A percentile compares a stretch with the other conserved stretches of the same genome.
These are phyloP conservation scores for Pythium inflatum DNA, from an alignment of 352 stramenopile species.

Conservation along the genomic window DNA sequence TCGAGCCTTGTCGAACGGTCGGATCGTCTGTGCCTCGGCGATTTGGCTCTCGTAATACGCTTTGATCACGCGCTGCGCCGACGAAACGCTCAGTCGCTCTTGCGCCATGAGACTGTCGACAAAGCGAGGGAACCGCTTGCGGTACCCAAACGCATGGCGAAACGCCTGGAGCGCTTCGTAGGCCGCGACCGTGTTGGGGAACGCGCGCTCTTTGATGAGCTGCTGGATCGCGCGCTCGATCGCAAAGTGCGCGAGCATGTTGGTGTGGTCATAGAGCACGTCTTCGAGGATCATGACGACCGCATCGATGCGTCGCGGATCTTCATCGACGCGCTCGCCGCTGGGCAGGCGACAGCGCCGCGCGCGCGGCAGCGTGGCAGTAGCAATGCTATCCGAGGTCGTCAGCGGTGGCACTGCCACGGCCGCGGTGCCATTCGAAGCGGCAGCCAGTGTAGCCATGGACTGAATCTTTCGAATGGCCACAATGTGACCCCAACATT, in stretches of 20 bases:
- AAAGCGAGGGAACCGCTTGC: slow-evolving; percentile 84
- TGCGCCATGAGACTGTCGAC: slow-evolving; percentile 73
- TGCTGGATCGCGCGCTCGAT: slow-evolving; percentile 79
- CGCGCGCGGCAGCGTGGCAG: background rate
- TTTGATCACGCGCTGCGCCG: slow-evolving; percentile 62
- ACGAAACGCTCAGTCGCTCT: slow-evolving; percentile 43
- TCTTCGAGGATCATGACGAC: slow-evolving; percentile 88
- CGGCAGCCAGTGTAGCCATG: slow-evolving; percentile 2
- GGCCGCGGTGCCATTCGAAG: background rate
- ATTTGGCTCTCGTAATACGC: slow-evolving; percentile 86
- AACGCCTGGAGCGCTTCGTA: slow-evolving; percentile 81
- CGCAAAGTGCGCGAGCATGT: slow-evolving; percentile 76
- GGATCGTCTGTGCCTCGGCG: slow-evolving; percentile 65
- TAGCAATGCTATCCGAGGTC: background rate
- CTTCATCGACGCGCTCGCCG: slow-evolving; percentile 41
- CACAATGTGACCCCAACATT: background rate
- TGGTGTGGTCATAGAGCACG: slow-evolving; percentile 86
- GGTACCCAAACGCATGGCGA: slow-evolving; percentile 80
- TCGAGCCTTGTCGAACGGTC: slow-evolving; percentile 56
- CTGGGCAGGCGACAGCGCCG: slow-evolving; percentile 40
- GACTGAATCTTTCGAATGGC: background rate
- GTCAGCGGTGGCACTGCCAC: background rate
- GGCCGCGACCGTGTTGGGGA: slow-evolving; percentile 63
- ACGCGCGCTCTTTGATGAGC: slow-evolving; percentile 69
- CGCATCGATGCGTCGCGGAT: slow-evolving; percentile 68